Conservation (phyloP, 2,329 filamentous ascomycete species). For the Shiraia sp. region DNA sequence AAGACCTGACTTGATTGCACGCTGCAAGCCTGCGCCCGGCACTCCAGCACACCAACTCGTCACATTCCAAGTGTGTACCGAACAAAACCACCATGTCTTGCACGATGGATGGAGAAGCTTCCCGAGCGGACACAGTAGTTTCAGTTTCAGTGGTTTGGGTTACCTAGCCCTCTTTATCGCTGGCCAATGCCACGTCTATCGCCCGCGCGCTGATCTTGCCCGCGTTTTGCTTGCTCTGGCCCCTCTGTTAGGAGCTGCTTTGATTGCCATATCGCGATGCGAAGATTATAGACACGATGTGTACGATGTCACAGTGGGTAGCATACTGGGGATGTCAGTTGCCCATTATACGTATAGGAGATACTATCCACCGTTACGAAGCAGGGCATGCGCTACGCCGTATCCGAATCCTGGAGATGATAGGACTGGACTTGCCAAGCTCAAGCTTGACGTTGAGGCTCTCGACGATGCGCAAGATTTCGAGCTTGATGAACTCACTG, state of each 20-base stretch:
- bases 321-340: constrained; percentile 57
- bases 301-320: constrained; percentile 63
- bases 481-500: constrained; percentile 40
- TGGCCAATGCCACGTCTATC: constrained; percentile 64
- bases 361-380: constrained; percentile 61
- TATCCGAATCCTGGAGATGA: constrained; percentile 48
- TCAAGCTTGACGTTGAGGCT: constrained; percentile 52
- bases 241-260: constrained; percentile 59
- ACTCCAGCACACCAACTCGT: constrained; percentile 61
- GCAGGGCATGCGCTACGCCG: constrained; percentile 56
- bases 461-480: constrained; percentile 37
- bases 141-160: constrained; percentile 77
- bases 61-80: constrained; percentile 72
- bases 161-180: constrained; percentile 73
- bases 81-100: constrained; percentile 68
- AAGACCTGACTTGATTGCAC: constrained; percentile 83
- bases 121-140: constrained; percentile 78
- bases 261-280: constrained; percentile 65
- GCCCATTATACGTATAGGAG: constrained; percentile 63
- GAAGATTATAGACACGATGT: constrained; percentile 69
- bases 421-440: constrained; percentile 39
- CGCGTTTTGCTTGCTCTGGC: constrained; percentile 59
- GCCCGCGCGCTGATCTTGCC: constrained; percentile 61
- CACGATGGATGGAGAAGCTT: constrained; percentile 87
- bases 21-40: constrained; percentile 72